Conservation (phyloP, 805 yeast genomes). For the Priceomyces medius region DNA sequence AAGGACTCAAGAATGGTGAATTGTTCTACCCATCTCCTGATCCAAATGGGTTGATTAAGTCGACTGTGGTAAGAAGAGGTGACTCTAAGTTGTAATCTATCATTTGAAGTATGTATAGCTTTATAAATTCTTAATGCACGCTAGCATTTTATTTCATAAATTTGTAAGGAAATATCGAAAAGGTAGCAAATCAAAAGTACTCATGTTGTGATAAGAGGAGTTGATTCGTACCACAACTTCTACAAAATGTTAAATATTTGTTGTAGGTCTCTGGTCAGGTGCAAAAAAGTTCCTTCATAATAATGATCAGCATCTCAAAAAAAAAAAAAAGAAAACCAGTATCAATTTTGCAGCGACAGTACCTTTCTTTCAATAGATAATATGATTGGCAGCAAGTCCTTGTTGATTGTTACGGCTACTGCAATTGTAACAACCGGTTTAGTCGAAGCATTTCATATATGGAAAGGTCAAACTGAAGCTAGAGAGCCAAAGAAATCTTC, state of each 20-base stretch:
- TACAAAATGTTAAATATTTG: too few species aligned
- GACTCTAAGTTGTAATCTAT: slow-evolving; percentile 49
- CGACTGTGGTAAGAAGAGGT: slow-evolving; percentile 70
- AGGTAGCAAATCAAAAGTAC: too few species aligned
- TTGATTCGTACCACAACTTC: too few species aligned
- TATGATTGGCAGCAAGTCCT: slow-evolving; percentile 5
- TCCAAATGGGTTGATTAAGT: slow-evolving; percentile 89
- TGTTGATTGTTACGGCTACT: slow-evolving; percentile 20
- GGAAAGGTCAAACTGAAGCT: slow-evolving; percentile 3
- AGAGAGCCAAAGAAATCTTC: background rate
- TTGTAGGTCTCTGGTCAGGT: too few species aligned
- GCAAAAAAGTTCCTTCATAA: too few species aligned
- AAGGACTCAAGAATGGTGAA: slow-evolving; percentile 77
- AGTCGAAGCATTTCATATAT: slow-evolving; percentile 36
- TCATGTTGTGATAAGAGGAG: too few species aligned
- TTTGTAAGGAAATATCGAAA: too few species aligned
- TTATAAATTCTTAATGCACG: background rate
- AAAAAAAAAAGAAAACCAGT: background rate
- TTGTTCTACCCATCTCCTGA: slow-evolving; percentile 87
- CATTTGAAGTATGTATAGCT: background rate
- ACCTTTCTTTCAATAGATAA: background rate
- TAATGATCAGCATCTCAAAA: background rate
- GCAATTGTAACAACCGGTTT: slow-evolving; percentile 33
- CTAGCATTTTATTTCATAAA: too few species aligned
- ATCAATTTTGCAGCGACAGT: background rate